These are phyloP conservation scores for Suillus occidentalis DNA, from an alignment of 768 basidiomycete genomes.

Conservation along the genomic window DNA sequence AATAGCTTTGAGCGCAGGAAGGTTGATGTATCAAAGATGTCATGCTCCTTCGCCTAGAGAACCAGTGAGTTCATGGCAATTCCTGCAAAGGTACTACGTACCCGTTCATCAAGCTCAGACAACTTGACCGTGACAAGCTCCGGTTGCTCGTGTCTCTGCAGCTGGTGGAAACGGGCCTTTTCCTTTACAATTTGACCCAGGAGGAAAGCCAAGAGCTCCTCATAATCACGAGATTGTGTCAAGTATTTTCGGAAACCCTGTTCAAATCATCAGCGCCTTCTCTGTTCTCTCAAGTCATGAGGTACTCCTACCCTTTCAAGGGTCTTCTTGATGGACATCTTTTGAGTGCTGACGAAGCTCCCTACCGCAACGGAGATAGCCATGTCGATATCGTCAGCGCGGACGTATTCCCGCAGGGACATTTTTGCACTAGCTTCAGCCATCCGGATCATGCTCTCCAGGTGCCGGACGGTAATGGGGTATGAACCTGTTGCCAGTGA, in stretches of 20 bases:
- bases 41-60: slow-evolving; percentile 88
- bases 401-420: slow-evolving; percentile 94
- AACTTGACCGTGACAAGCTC: slow-evolving; percentile 73
- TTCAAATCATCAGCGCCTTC: slow-evolving; percentile 15
- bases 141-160: slow-evolving; percentile 76
- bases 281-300: neutral
- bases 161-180: slow-evolving; percentile 80
- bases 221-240: slow-evolving; percentile 92
- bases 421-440: slow-evolving; percentile 98
- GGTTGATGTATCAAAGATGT: slow-evolving; percentile 86
- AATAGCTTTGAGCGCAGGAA: slow-evolving; percentile 89
- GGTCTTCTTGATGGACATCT: slow-evolving; percentile 98
- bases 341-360: slow-evolving; percentile 95
- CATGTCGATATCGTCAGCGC: slow-evolving; percentile 93
- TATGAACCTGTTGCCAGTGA: slow-evolving; percentile 98
- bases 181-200: slow-evolving; percentile 94
- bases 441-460: slow-evolving; percentile 99
- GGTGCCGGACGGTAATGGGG: slow-evolving; percentile 95
- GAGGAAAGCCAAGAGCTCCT: slow-evolving; percentile 92
- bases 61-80: slow-evolving; percentile 11
- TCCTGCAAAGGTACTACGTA: slow-evolving; percentile 37
- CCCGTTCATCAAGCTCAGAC: slow-evolving; percentile 84
- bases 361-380: slow-evolving; percentile 95
- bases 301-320: slow-evolving; percentile 70
- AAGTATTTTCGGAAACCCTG: slow-evolving; percentile 98